Evolutionary conservation across 768 basidiomycete species (phyloP), one percentile per base, ranked within the genome.

Genomic region (Phlebiopsis gigantea): DNA sequence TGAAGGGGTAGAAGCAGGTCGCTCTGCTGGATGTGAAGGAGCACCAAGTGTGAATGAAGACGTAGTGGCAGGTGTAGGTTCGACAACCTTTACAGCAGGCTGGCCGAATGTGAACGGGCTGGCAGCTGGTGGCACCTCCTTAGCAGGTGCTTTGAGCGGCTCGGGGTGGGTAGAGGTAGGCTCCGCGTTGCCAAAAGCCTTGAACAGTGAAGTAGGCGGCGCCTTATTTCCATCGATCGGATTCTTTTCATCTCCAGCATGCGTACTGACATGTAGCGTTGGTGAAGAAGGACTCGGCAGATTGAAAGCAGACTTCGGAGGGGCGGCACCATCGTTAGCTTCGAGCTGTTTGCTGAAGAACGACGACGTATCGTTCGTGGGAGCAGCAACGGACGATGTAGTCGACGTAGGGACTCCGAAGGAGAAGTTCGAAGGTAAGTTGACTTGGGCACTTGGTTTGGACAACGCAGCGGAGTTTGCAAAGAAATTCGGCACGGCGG

Each of bases 401-500:
- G 55, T 12, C 12, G 46, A 24, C 41, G 54, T 39, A 21, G 52
- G 48, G 22, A 45, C 17, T 29, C 26, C 48, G 28, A 53, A 43
- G 26, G 49, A 45, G 49, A 57, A 57, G 31, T 53, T 42, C 28
- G 55, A 42, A 15, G 58, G 53, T 21, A 47, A 22, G 30, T 15
- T 17, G 17, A 57, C 47, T 15, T 39, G 47, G 8, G 60, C 55
- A 17, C 55, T 43, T 5, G 68, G 69, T 60, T 78, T 80, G 15
- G 75, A 65, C 56, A 81, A 69, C 21, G 74, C 58, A 21, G 79
- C 71, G 0, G 85, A 82, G 30, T 62, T 77, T 25, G 80, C 75
- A 56, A 89, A 89, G 68, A 89, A 87, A 67, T 87, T 80, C 7
- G 86, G 86, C 31, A 86, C 66, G 4, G 72, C 66, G 5, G 66